phyloP scores from a whole-genome alignment of 1,284 basidiomycete genomes.

The Apiotrichum mycotoxinovorans region DNA sequence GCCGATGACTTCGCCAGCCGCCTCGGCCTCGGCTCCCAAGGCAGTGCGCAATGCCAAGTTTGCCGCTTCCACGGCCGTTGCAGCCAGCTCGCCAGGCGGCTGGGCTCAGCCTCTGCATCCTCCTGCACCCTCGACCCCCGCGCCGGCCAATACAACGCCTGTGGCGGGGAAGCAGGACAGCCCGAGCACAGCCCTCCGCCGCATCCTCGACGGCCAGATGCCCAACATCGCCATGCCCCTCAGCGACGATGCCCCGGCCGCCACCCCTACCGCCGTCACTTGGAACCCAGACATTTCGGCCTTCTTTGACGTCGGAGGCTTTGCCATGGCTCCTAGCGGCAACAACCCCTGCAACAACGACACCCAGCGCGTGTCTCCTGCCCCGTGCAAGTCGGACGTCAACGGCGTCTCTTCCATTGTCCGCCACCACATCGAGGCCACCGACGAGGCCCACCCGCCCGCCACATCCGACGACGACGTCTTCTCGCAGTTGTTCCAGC shows the following conservation, averaged over 20 bases:
- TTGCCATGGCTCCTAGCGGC: conserved; percentile 21
- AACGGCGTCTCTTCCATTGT: conserved; percentile 10
- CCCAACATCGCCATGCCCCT: conserved; percentile 42
- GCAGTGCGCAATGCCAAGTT: conserved; percentile 21
- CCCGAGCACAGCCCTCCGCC: conserved; percentile 21
- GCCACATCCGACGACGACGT: conserved; percentile 33
- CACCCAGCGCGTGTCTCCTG: not conserved
- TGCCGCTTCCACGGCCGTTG: conserved; percentile 13
- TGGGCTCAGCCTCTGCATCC: conserved; percentile 14
- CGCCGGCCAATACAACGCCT: not conserved
- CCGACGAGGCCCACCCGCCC: not conserved
- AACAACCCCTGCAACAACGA: not conserved
- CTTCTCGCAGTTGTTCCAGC: conserved; percentile 36
- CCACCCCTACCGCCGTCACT: not conserved
- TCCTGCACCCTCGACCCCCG: not conserved
- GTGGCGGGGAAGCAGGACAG: not conserved
- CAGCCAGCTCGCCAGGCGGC: conserved; percentile 33
- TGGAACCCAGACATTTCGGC: conserved; percentile 39
- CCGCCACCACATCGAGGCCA: not conserved
- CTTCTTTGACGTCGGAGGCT: conserved; percentile 43
- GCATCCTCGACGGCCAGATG: conserved; percentile 15
- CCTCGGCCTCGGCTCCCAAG: conserved; percentile 15
- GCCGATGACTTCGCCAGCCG: conserved; percentile 32
- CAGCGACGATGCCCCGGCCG: conserved; percentile 32
- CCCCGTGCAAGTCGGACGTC: not conserved